Percentiles rank a stretch among this genome's conserved stretches.
Evolutionary conservation across 345 rosid species (phyloP).

Genomic region (Sonneratia alba): DNA sequence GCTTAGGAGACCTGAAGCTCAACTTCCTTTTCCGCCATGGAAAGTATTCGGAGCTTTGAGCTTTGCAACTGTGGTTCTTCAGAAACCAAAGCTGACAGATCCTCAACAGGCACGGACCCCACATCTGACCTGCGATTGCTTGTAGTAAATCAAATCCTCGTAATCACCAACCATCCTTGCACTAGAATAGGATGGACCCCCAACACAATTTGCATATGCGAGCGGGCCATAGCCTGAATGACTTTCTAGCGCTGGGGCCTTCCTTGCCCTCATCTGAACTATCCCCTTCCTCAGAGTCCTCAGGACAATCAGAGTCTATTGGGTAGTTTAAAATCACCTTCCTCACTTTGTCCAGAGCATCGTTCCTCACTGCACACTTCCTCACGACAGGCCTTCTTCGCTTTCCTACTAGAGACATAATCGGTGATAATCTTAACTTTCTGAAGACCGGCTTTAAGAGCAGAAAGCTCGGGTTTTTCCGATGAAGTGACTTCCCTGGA

Average conservation of each 20-base stretch:
- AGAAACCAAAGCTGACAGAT: slow-evolving; percentile 22
- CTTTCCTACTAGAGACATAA: slow-evolving; percentile 55
- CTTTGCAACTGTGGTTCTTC: slow-evolving; percentile 39
- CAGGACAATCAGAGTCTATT: slow-evolving; percentile 59
- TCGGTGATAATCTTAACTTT: slow-evolving; percentile 71
- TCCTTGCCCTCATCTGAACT: slow-evolving; percentile 54
- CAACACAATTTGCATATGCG: slow-evolving; percentile 58
- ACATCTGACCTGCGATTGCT: slow-evolving; percentile 59
- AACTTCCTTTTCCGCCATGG: slow-evolving; percentile 87
- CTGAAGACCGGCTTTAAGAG: slow-evolving; percentile 74
- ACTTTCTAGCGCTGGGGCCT: slow-evolving; percentile 34
- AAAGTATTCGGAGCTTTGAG: slow-evolving; percentile 54
- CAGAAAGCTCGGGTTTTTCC: slow-evolving; percentile 67
- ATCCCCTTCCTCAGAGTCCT: slow-evolving; percentile 60
- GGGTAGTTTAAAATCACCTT: slow-evolving; percentile 56
- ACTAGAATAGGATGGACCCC: slow-evolving; percentile 54
- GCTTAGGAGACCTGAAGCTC: slow-evolving; percentile 75
- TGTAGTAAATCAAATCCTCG: slow-evolving; percentile 78
- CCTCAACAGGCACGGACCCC: slow-evolving; percentile 31
- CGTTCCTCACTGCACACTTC: slow-evolving; percentile 53
- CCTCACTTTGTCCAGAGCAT: slow-evolving; percentile 55
- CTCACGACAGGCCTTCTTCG: slow-evolving; percentile 52
- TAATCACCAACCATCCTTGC: slow-evolving; percentile 32
- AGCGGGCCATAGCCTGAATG: slow-evolving; percentile 79
- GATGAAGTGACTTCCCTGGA: slow-evolving; percentile 33